phyloP scores from a whole-genome alignment of 768 basidiomycete species.

The Clavulina sp. region DNA sequence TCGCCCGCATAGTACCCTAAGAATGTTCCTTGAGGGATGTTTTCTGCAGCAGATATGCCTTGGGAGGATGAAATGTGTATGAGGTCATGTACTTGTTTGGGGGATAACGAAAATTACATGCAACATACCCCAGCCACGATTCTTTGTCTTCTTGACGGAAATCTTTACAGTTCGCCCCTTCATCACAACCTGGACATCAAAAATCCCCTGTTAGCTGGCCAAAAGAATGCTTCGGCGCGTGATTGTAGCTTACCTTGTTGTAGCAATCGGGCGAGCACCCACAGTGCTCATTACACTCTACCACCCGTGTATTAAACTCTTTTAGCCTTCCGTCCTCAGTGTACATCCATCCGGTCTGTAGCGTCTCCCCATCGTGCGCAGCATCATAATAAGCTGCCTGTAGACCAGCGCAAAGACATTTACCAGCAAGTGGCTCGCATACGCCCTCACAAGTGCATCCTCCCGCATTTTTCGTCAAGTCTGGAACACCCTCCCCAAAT shows the following conservation, averaged over 20 bases:
- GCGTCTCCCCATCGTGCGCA: too few species aligned
- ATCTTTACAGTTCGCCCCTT: slow-evolving; percentile 49
- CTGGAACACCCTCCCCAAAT: slow-evolving; percentile 48
- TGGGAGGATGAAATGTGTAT: background rate
- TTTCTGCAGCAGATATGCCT: slow-evolving; percentile 57
- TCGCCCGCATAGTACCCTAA: slow-evolving; percentile 81
- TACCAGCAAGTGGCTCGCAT: too few species aligned
- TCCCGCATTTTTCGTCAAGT: slow-evolving; percentile 33
- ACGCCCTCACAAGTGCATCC: slow-evolving; percentile 61
- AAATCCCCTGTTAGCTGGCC: too few species aligned
- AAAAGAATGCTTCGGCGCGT: too few species aligned
- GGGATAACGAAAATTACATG: background rate
- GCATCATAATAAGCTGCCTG: too few species aligned
- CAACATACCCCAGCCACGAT: slow-evolving; percentile 75
- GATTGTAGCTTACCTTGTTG: slow-evolving; percentile 53
- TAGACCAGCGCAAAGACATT: too few species aligned
- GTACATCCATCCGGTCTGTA: slow-evolving; percentile 41
- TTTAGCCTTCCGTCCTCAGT: slow-evolving; percentile 40
- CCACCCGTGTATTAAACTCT: slow-evolving; percentile 26
- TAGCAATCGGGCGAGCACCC: slow-evolving; percentile 63
- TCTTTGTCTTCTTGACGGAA: slow-evolving; percentile 45
- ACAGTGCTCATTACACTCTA: slow-evolving; percentile 76
- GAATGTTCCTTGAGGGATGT: slow-evolving; percentile 51
- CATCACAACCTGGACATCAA: slow-evolving; percentile 50
- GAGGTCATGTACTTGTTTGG: background rate